Evolutionary conservation across 495 filamentous ascomycete species (phyloP).

Genomic region (Extremus antarcticus): DNA sequence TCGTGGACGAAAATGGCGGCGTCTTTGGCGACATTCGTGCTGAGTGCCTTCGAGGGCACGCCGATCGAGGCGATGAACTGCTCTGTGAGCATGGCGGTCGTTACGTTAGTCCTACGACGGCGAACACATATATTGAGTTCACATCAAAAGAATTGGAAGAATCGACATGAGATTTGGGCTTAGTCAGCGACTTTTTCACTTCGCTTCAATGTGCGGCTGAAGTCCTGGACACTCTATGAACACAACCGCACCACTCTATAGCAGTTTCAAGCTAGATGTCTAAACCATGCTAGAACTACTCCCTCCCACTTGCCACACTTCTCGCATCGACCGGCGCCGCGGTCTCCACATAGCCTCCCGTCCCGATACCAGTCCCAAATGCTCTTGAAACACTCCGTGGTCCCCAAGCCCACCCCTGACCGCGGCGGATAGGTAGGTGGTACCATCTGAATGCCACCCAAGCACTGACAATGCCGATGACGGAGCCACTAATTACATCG

Average conservation of each 20-base stretch:
- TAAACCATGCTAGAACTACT: too few species aligned
- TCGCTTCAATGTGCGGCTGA: too few species aligned
- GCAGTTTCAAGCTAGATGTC: too few species aligned
- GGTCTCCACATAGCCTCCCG: slow-evolving; percentile 27
- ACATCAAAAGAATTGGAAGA: too few species aligned
- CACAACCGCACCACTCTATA: too few species aligned
- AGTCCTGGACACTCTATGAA: too few species aligned
- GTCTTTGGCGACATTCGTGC: slow-evolving; percentile 58
- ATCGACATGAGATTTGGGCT: too few species aligned
- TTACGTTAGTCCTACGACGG: too few species aligned
- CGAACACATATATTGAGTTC: too few species aligned
- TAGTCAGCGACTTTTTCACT: too few species aligned
- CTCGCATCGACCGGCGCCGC: slow-evolving; percentile 23
- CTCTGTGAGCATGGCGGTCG: slow-evolving; percentile 59
- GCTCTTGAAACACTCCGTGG: slow-evolving; percentile 26
- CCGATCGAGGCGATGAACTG: slow-evolving; percentile 66
- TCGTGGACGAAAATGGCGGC: slow-evolving; percentile 76
- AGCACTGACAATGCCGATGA: slow-evolving; percentile 46
- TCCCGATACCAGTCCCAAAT: slow-evolving; percentile 33
- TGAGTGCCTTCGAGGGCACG: slow-evolving; percentile 51
- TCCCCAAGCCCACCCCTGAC: slow-evolving; percentile 31
- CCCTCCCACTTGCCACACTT: too few species aligned
- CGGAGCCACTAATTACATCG: slow-evolving; percentile 50
- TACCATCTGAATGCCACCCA: slow-evolving; percentile 54
- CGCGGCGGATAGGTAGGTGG: slow-evolving; percentile 26